Conservation (phyloP, 1,139 yeast species). For the Scheffersomyces segobiensis region DNA sequence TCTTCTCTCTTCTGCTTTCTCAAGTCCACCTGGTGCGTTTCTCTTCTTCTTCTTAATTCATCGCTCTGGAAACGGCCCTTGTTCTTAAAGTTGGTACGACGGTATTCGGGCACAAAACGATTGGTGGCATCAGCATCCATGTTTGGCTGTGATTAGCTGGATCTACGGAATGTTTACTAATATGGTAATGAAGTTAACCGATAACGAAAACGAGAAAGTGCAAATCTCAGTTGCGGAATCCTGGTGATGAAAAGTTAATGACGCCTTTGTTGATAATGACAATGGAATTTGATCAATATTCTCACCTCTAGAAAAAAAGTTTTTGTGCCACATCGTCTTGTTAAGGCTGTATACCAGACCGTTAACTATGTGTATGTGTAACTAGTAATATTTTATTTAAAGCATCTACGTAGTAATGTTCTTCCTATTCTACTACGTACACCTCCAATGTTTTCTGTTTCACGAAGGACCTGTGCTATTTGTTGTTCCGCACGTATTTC, state of each 20-base stretch:
- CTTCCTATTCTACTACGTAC: neutral
- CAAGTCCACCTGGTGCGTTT: slow-evolving; percentile 94
- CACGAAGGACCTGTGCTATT: neutral
- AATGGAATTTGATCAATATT: neutral
- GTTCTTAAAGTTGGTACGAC: slow-evolving; percentile 95
- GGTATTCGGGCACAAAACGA: slow-evolving; percentile 94
- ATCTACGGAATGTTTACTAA: neutral
- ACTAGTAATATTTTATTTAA: neutral
- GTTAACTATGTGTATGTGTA: neutral
- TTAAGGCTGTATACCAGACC: neutral
- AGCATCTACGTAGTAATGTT: neutral
- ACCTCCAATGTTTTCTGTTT: neutral
- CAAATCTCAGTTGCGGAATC: neutral
- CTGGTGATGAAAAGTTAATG: neutral
- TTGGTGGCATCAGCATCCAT: slow-evolving; percentile 82
- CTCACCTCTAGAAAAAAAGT: neutral
- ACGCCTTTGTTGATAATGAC: neutral
- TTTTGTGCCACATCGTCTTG: neutral
- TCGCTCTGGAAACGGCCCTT: slow-evolving; percentile 93
- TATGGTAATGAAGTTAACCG: neutral
- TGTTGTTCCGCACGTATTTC: neutral
- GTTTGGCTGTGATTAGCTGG: neutral
- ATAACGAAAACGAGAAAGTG: neutral
- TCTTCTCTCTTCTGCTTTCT: slow-evolving; percentile 97
- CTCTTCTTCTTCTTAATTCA: slow-evolving; percentile 96